These are phyloP conservation scores for Erodium maritimum DNA, from an alignment of 345 rosid genomes.

Conservation along the genomic window DNA sequence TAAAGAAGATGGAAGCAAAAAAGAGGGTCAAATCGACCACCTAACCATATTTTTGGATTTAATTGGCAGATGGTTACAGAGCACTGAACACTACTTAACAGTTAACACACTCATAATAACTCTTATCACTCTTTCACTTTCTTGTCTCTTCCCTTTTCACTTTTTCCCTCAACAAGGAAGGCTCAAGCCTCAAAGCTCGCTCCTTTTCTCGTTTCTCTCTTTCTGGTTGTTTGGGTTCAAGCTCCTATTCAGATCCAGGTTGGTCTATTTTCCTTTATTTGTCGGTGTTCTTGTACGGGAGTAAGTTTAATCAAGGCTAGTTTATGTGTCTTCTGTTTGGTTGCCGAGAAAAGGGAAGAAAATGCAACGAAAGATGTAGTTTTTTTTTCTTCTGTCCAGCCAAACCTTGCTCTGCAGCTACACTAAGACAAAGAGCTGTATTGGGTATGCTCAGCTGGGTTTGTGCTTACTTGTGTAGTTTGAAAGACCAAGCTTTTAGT, in stretches of 20 bases:
- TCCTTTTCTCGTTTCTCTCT: neutral
- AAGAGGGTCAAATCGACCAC: neutral
- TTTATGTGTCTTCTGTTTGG: constrained; percentile 12
- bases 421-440: neutral
- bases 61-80: neutral
- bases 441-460: neutral
- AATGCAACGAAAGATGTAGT: neutral
- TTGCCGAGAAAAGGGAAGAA: constrained; percentile 8
- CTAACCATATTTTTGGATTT: no score
- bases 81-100: neutral
- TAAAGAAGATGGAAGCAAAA: no score
- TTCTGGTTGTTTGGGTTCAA: neutral
- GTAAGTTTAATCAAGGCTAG: constrained; percentile 2
- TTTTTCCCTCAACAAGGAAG: neutral
- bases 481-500: neutral
- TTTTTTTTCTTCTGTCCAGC: neutral
- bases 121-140: neutral
- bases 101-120: neutral
- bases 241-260: neutral
- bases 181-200: neutral
- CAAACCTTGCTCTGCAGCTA: neutral
- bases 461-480: neutral
- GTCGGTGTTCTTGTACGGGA: no score
- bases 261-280: no score
- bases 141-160: neutral